phyloP scores from a whole-genome alignment of 352 stramenopile species.

The Globisporangium polare region DNA sequence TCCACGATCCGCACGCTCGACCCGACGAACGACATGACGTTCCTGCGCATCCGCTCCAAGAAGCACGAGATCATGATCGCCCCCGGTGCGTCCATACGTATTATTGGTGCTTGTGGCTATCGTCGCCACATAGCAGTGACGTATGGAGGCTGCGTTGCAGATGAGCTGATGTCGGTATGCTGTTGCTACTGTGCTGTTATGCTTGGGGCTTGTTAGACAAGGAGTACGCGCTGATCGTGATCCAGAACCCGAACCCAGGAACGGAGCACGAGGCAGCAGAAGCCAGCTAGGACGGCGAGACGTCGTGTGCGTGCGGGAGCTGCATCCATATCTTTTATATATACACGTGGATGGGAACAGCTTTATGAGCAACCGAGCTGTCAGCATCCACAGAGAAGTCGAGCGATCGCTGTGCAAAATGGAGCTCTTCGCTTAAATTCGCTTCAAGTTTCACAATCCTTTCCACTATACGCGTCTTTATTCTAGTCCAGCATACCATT shows the following conservation, averaged over 20 bases:
- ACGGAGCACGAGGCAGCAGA: slow-evolving; percentile 32
- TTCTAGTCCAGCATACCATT: not conserved
- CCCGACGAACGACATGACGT: slow-evolving; percentile 92
- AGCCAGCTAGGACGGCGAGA: slow-evolving; percentile 15
- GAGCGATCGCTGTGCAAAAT: too few species aligned
- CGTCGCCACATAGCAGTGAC: slow-evolving; percentile 1
- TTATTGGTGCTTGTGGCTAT: not conserved
- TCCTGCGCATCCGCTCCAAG: slow-evolving; percentile 91
- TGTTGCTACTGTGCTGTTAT: not conserved
- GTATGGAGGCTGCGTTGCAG: not conserved
- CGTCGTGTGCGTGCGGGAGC: not conserved
- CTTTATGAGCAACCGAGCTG: not conserved
- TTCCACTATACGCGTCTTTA: not conserved
- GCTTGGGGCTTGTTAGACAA: slow-evolving; percentile 55
- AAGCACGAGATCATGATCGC: slow-evolving; percentile 95
- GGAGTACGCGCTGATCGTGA: slow-evolving; percentile 92
- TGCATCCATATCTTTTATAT: not conserved
- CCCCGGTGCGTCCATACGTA: slow-evolving; percentile 28
- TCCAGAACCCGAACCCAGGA: slow-evolving; percentile 86
- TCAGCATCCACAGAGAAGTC: too few species aligned
- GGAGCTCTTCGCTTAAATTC: too few species aligned
- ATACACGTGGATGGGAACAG: not conserved
- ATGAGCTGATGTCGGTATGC: not conserved
- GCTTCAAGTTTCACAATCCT: not conserved
- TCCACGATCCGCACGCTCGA: slow-evolving; percentile 89